Percentiles rank a stretch among this genome's conserved stretches.
Evolutionary conservation across 345 rosid species (phyloP).

Genomic region (Punica granatum): DNA sequence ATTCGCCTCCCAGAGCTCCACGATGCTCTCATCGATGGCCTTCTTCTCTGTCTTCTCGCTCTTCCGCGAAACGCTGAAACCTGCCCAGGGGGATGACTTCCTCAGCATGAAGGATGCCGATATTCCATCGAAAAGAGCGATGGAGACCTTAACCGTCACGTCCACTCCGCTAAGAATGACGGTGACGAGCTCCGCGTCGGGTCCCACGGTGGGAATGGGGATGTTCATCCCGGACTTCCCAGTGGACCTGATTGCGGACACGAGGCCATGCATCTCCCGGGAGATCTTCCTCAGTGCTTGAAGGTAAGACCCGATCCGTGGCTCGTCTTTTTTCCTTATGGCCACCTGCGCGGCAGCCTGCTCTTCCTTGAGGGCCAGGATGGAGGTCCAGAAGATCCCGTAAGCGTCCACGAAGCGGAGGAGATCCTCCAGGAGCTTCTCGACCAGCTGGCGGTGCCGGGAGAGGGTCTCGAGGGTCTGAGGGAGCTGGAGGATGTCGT

Average conservation of each 20-base stretch:
- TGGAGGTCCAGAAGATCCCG: conserved; percentile 40
- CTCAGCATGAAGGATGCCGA: conserved; percentile 19
- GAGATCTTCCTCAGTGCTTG: conserved; percentile 31
- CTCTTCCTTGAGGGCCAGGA: conserved; percentile 37
- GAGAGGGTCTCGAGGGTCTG: conserved; percentile 42
- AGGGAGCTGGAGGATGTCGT: conserved; percentile 48
- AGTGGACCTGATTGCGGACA: conserved; percentile 11
- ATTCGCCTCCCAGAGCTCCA: conserved; percentile 30
- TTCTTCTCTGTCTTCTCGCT: not conserved
- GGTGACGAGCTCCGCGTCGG: conserved; percentile 23
- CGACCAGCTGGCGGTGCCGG: conserved; percentile 29
- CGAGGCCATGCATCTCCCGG: conserved; percentile 34
- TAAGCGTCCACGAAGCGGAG: conserved; percentile 45
- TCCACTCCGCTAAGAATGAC: conserved; percentile 27
- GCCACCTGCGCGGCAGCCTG: conserved; percentile 43
- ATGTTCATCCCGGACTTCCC: not conserved
- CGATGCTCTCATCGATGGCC: conserved; percentile 22
- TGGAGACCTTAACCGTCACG: conserved; percentile 32
- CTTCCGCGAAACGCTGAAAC: conserved; percentile 20
- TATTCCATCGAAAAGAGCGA: conserved; percentile 33
- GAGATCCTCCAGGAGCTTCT: conserved; percentile 45
- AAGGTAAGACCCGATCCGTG: conserved; percentile 20
- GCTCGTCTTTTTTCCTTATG: conserved; percentile 41
- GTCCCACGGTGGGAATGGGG: conserved; percentile 1
- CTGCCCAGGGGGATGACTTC: conserved; percentile 25